Percentiles rank a stretch among this genome's conserved stretches.
Evolutionary conservation across 805 yeast genomes (phyloP).

Genomic region (Myxozyma kluyveri): DNA sequence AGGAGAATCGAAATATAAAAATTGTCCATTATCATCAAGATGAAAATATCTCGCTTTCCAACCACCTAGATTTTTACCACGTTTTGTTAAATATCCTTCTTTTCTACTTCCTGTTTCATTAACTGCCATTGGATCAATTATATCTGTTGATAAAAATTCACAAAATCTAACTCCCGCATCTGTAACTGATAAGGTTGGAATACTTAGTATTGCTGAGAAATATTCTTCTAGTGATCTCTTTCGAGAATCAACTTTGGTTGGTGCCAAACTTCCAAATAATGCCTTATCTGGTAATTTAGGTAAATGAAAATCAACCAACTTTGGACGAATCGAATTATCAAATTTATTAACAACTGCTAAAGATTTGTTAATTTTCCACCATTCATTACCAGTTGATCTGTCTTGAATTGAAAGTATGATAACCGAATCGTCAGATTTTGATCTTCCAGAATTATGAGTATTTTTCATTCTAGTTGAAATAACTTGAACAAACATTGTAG

Average conservation of each 20-base stretch:
- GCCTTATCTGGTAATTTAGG: constrained; percentile 65
- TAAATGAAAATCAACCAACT: constrained; percentile 46
- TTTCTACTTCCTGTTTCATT: constrained; percentile 49
- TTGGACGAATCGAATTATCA: constrained; percentile 56
- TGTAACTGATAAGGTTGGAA: constrained; percentile 55
- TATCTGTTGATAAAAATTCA: constrained; percentile 63
- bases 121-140: constrained; percentile 52
- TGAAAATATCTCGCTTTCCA: constrained; percentile 74
- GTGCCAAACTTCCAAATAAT: constrained; percentile 57
- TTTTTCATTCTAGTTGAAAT: constrained; percentile 36
- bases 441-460: constrained; percentile 33
- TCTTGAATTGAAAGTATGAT: constrained; percentile 65
- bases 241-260: constrained; percentile 63
- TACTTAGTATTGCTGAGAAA: constrained; percentile 53
- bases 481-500: constrained; percentile 32
- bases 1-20: constrained; percentile 56
- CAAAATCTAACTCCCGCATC: constrained; percentile 54
- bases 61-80: constrained; percentile 61
- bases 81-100: constrained; percentile 63
- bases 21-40: constrained; percentile 57
- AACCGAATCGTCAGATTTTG: constrained; percentile 54
- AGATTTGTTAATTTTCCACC: constrained; percentile 72
- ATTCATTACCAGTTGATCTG: constrained; percentile 57
- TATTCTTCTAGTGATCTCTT: constrained; percentile 55
- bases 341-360: constrained; percentile 58